phyloP scores from a whole-genome alignment of 208 protist genomes.

The Leishmania arabica region DNA sequence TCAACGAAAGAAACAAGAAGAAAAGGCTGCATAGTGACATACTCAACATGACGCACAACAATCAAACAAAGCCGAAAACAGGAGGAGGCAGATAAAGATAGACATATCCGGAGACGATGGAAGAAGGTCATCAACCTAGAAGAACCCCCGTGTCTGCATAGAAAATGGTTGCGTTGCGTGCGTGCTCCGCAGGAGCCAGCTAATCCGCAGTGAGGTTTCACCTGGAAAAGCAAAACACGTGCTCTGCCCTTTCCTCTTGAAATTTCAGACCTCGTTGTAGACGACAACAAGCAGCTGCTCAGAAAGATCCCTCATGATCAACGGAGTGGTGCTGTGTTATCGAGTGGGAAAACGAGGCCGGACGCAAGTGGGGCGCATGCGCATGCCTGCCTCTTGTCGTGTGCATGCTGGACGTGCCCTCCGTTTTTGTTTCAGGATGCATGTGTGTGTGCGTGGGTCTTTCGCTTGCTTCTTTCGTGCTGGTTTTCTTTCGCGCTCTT shows the following conservation, averaged over 20 bases:
- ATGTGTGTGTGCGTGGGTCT: not conserved
- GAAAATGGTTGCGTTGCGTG: not conserved
- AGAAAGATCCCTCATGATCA: not conserved
- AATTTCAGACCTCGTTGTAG: not conserved
- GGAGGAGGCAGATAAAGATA: not conserved
- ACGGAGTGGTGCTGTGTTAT: not conserved
- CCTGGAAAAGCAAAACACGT: too few relatives aligned
- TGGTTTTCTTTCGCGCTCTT: not conserved
- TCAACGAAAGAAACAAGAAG: not conserved
- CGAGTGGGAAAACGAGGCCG: not conserved
- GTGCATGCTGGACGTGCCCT: not conserved
- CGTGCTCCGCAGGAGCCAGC: not conserved
- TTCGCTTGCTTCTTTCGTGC: too few relatives aligned
- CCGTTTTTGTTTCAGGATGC: not conserved
- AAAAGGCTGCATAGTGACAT: not conserved
- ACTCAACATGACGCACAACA: not conserved
- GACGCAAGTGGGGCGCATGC: conserved; percentile 3
- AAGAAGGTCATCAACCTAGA: not conserved
- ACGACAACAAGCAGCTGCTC: not conserved
- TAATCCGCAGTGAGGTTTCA: not conserved
- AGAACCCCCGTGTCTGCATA: not conserved
- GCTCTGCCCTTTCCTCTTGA: not conserved
- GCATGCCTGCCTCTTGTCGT: not conserved
- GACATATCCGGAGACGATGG: not conserved
- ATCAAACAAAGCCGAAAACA: too few relatives aligned